Evolutionary conservation across 768 basidiomycete species (phyloP).

Genomic region (Psilocybe azurescens): DNA sequence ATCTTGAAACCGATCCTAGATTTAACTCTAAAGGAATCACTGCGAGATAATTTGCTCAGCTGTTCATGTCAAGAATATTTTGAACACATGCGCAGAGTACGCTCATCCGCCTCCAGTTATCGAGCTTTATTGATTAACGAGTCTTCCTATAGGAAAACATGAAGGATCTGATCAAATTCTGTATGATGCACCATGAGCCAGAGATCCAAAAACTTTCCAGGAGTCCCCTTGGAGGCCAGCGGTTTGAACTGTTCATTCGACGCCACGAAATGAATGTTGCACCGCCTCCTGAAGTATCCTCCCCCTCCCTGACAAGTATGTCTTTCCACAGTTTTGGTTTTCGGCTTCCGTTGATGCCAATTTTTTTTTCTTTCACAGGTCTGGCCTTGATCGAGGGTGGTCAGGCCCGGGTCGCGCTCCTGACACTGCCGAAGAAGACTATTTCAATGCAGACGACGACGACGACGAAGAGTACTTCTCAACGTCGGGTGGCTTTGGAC

Average conservation of each 20-base stretch:
- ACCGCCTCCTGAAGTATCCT: slow-evolving; percentile 59
- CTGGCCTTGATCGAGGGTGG: slow-evolving; percentile 46
- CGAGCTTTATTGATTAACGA: neutral
- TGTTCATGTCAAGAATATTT: slow-evolving; percentile 97
- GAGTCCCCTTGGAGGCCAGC: slow-evolving; percentile 62
- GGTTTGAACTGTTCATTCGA: slow-evolving; percentile 75
- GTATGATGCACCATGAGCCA: slow-evolving; percentile 79
- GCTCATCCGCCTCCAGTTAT: slow-evolving; percentile 24
- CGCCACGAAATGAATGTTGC: slow-evolving; percentile 95
- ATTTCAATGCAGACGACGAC: slow-evolving; percentile 91
- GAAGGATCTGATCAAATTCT: slow-evolving; percentile 81
- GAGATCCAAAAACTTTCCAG: slow-evolving; percentile 68
- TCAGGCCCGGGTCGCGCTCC: slow-evolving; percentile 47
- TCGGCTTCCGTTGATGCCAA: slow-evolving; percentile 9
- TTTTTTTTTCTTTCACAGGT: slow-evolving; percentile 33
- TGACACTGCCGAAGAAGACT: slow-evolving; percentile 88
- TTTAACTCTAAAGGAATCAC: slow-evolving; percentile 81
- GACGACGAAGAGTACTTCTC: slow-evolving; percentile 56
- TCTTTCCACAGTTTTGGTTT: slow-evolving; percentile 5
- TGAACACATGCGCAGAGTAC: slow-evolving; percentile 86
- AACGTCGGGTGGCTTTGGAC: slow-evolving; percentile 27
- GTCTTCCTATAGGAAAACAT: slow-evolving; percentile 72
- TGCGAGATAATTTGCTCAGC: slow-evolving; percentile 89
- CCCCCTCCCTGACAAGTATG: slow-evolving; percentile 54
- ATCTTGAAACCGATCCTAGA: slow-evolving; percentile 84